Evolutionary conservation across 495 filamentous ascomycete genomes (phyloP), one percentile per base, ranked within the genome.

Genomic region (Hypoxylon subgilvum): DNA sequence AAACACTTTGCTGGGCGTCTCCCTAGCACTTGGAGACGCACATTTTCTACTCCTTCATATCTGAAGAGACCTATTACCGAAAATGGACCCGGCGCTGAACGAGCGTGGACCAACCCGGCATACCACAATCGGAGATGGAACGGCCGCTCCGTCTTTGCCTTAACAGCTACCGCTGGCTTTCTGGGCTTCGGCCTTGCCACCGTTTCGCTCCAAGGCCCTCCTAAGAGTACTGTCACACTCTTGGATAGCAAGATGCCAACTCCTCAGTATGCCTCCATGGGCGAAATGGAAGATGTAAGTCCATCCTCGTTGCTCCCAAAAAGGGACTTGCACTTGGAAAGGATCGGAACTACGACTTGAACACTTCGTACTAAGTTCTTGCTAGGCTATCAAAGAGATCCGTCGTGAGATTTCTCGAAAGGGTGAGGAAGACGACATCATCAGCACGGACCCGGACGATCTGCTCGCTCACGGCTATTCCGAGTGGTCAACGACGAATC

Each of bases 401-500:
- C 80, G 78, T 9, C 72, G 71, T 0, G 73, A 76, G 16, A 74
- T 92, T 19, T 71, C 75, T 8, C 49, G 30, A 1, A 46, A 16
- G 10, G 64, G 64, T 18, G 63, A 59, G n/a, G 76, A 84, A 51
- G 86, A 89, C 41, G 88, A 92, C 67, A 79, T 86, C 44, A 85
- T 96, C 57, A 91, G 84, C 51, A 92, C 84, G 1, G 92, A 96
- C 53, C 84, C 89, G 19, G 92, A 95, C 16, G 88, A 94, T 53
- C 78, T 96, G 5, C 82, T 84, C 31, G 72, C 76, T 14, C 92
- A 97, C 71, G 92, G 92, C 14, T 96, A 88, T 69, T 94, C 90
- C 8, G 89, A 92, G 73, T 95, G 91, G 90, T 93, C 89, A 1
- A 88, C 88, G 3, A 80, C 86, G 34, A 96, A 97, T 64, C 85